These are phyloP conservation scores for Poteriospumella lacustris DNA, from an alignment of 108 stramenopile genomes.

Conservation along the genomic window DNA sequence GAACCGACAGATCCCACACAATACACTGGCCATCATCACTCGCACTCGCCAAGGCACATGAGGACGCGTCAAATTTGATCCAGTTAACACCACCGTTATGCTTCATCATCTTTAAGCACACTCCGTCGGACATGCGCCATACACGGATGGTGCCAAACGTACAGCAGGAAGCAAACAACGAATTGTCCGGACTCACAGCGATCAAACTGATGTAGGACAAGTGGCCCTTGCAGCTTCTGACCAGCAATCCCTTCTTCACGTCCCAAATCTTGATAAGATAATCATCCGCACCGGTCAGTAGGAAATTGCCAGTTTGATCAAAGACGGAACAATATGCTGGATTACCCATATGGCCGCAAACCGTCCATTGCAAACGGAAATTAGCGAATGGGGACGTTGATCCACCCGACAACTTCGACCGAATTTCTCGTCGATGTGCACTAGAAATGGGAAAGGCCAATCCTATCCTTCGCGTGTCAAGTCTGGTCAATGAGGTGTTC, in stretches of 20 bases:
- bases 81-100: conserved; percentile 29
- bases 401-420: no score
- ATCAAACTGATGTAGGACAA: conserved; percentile 82
- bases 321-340: conserved; percentile 80
- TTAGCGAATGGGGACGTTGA: no score
- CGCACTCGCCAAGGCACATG: conserved; percentile 67
- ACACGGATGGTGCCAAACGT: conserved; percentile 74
- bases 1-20: conserved; percentile 55
- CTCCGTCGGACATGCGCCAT: conserved; percentile 77
- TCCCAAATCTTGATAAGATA: conserved; percentile 79
- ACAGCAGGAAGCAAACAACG: conserved; percentile 76
- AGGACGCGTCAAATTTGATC: conserved; percentile 51
- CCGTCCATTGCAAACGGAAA: no score
- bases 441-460: no score
- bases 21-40: conserved; percentile 52
- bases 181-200: conserved; percentile 79
- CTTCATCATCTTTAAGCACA: conserved; percentile 67
- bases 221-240: conserved; percentile 81
- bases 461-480: no score
- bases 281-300: conserved; percentile 90
- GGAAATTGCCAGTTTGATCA: conserved; percentile 78
- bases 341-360: conserved; percentile 70
- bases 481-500: no score
- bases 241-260: conserved; percentile 59
- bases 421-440: no score